Conservation (phyloP, 371 early-diverging fungal genomes). For the Encephalitozoon romaleae region DNA sequence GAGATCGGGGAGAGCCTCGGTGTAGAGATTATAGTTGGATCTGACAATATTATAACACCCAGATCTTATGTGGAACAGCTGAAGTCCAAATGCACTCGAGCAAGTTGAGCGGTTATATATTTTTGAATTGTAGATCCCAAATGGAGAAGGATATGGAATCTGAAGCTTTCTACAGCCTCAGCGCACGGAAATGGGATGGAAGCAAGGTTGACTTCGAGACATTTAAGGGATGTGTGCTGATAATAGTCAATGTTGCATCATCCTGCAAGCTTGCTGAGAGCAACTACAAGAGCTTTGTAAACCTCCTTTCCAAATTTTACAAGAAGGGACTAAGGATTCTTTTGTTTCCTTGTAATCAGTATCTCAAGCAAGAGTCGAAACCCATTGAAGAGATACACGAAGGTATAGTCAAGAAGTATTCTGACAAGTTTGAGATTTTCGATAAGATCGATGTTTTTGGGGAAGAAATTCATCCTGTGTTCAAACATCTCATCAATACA, state of each 20-base stretch:
- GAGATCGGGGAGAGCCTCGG: constrained; percentile 45
- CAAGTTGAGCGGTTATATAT: not conserved
- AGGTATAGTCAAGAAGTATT: constrained; percentile 44
- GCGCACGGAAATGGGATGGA: constrained; percentile 23
- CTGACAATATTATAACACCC: constrained; percentile 31
- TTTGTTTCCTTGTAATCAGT: constrained; percentile 78
- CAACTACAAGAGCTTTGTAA: constrained; percentile 72
- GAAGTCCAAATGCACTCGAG: not conserved
- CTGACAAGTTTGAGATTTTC: constrained; percentile 70
- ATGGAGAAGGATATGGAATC: not conserved
- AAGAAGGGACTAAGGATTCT: constrained; percentile 65
- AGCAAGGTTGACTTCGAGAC: constrained; percentile 15
- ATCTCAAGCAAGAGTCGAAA: constrained; percentile 69
- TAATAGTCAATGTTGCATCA: constrained; percentile 81
- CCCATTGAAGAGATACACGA: constrained; percentile 60
- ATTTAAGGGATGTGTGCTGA: constrained; percentile 57
- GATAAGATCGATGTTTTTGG: constrained; percentile 78
- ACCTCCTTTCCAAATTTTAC: constrained; percentile 69
- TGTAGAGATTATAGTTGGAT: constrained; percentile 48
- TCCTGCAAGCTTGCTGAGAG: constrained; percentile 76
- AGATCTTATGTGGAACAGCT: constrained; percentile 30
- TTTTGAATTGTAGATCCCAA: not conserved
- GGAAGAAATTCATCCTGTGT: constrained; percentile 66
- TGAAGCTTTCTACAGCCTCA: constrained; percentile 40
- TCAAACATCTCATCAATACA: constrained; percentile 65